A percentile compares a stretch with the other conserved stretches of the same genome.
Conservation (phyloP, 2,329 filamentous ascomycete genomes). For the Dactylonectria estremocensis region DNA sequence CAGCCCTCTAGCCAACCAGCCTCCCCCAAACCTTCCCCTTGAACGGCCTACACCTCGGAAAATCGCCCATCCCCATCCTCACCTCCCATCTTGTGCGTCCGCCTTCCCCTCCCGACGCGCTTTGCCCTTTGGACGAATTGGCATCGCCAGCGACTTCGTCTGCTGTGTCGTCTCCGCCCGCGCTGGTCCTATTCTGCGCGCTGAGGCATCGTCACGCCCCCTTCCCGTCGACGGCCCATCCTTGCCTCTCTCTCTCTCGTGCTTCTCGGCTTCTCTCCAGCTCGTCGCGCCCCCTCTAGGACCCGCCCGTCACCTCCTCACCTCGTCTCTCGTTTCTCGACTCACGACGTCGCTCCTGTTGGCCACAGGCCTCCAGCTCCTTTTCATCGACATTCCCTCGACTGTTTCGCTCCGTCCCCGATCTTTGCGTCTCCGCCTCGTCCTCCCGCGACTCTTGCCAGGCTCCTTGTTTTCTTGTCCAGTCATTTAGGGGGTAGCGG, state of each 20-base stretch:
- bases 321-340: constrained; percentile 31
- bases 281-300: constrained; percentile 35
- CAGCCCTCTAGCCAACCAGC: constrained; percentile 35
- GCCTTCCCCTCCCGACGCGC: constrained; percentile 42
- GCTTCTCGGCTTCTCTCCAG: constrained; percentile 26
- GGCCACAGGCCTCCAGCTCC: background rate
- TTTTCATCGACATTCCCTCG: constrained; percentile 12
- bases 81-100: constrained; percentile 36
- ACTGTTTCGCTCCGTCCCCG: constrained; percentile 6
- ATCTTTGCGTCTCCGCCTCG: constrained; percentile 5
- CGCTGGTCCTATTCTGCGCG: constrained; percentile 18
- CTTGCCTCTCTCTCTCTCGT: constrained; percentile 2
- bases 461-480: constrained; percentile 18
- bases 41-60: constrained; percentile 23
- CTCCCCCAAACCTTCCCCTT: constrained; percentile 44
- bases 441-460: constrained; percentile 1
- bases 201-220: constrained; percentile 25
- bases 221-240: constrained; percentile 14
- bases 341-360: constrained; percentile 2
- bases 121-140: constrained; percentile 40
- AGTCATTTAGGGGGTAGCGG: constrained; percentile 47
- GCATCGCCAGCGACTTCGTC: constrained; percentile 36
- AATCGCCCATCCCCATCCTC: constrained; percentile 37
- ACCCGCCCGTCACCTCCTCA: constrained; percentile 22
- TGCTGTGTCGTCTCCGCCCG: constrained; percentile 21